A percentile compares a stretch with the other conserved stretches of the same genome.
Conservation (phyloP, 2,329 filamentous ascomycete species). For the Arthrobotrys conoides region DNA sequence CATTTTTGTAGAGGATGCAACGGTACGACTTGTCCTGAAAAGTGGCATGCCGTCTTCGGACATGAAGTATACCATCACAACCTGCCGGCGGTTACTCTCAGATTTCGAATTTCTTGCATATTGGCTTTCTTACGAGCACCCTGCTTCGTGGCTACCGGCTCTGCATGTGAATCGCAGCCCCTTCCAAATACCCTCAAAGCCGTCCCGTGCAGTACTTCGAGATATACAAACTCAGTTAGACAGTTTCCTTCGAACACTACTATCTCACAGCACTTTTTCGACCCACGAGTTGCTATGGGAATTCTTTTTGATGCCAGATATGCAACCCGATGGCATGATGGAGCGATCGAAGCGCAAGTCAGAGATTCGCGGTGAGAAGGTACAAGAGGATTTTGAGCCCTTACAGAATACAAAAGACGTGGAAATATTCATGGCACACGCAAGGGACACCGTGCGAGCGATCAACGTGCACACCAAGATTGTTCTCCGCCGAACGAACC, state of each 20-base stretch:
- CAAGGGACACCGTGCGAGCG: slow-evolving; percentile 87
- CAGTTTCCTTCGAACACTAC: slow-evolving; percentile 86
- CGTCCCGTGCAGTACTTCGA: slow-evolving; percentile 86
- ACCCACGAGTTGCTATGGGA: slow-evolving; percentile 99
- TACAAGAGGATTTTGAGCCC: slow-evolving; percentile 89
- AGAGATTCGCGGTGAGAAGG: slow-evolving; percentile 83
- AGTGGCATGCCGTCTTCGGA: slow-evolving; percentile 87
- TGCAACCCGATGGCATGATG: slow-evolving; percentile 90
- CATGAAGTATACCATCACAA: slow-evolving; percentile 87
- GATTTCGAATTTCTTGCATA: slow-evolving; percentile 93
- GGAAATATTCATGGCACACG: slow-evolving; percentile 91
- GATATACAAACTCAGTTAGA: slow-evolving; percentile 90
- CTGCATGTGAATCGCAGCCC: slow-evolving; percentile 84
- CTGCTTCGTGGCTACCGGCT: slow-evolving; percentile 92
- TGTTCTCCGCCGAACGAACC: slow-evolving; percentile 79
- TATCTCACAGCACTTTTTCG: slow-evolving; percentile 90
- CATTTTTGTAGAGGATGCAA: slow-evolving; percentile 97
- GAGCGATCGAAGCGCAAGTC: slow-evolving; percentile 90
- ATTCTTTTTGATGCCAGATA: slow-evolving; percentile 95
- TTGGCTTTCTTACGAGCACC: slow-evolving; percentile 88
- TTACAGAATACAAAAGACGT: slow-evolving; percentile 87
- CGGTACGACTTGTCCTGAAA: slow-evolving; percentile 91
- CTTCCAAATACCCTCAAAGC: slow-evolving; percentile 92
- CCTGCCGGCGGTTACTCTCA: slow-evolving; percentile 85
- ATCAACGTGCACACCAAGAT: slow-evolving; percentile 87